These are phyloP conservation scores for Dactylellina drechsleri DNA, from an alignment of 2,329 filamentous ascomycete genomes.

Conservation along the genomic window DNA sequence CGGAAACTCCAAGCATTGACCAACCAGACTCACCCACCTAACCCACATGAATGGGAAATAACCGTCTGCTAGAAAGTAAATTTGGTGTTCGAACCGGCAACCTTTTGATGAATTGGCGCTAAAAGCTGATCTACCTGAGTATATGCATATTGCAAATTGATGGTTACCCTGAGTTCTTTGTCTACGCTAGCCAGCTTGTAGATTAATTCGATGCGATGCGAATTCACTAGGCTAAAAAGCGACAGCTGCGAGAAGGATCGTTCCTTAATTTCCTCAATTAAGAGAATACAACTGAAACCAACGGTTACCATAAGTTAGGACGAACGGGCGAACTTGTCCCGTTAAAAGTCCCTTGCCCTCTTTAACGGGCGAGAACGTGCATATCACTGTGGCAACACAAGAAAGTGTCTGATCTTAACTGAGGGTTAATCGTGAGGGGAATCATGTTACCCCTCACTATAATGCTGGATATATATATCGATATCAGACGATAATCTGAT, in stretches of 20 bases:
- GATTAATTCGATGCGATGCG: constrained; percentile 7
- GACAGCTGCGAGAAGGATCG: constrained; percentile 10
- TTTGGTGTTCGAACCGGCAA: too few species aligned
- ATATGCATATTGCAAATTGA: too few species aligned
- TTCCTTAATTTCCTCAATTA: constrained; percentile 47
- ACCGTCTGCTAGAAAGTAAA: too few species aligned
- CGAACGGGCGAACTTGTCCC: constrained; percentile 37
- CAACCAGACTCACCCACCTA: constrained; percentile 25
- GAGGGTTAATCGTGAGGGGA: neutral
- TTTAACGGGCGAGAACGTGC: neutral
- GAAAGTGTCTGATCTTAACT: neutral
- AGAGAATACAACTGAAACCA: constrained; percentile 15
- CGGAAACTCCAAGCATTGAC: constrained; percentile 31
- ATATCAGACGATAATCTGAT: constrained; percentile 41
- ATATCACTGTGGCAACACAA: constrained; percentile 22
- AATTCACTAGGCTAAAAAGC: constrained; percentile 21
- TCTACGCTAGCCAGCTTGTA: constrained; percentile 1
- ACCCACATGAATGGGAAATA: constrained; percentile 14
- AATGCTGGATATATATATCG: constrained; percentile 24
- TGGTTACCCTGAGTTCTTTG: too few species aligned
- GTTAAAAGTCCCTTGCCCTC: constrained; percentile 10
- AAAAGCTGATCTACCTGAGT: too few species aligned
- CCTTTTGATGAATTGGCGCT: neutral
- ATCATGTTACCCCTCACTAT: constrained; percentile 47
- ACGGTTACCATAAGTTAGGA: constrained; percentile 27